These are phyloP conservation scores for Hypsizygus marmoreus DNA, from an alignment of 768 basidiomycete species.

Conservation along the genomic window DNA sequence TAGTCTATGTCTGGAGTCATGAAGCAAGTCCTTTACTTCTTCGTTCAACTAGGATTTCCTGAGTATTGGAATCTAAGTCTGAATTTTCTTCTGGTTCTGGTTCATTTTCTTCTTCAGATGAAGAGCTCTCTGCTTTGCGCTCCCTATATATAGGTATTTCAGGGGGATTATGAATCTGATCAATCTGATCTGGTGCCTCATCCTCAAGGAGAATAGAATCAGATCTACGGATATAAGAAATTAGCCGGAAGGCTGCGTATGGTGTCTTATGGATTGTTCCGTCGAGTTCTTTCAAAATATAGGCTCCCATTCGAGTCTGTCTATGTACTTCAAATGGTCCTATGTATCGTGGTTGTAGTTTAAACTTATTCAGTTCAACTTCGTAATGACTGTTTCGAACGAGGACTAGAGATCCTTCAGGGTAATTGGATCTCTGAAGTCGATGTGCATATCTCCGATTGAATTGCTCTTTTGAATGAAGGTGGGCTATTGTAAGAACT, in stretches of 20 bases:
- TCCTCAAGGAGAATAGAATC: slow-evolving; percentile 4
- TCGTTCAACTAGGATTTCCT: no score
- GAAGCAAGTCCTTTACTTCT: no score
- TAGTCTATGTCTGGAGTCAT: no score
- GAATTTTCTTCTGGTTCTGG: no score
- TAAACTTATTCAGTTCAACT: slow-evolving; percentile 18
- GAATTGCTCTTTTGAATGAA: slow-evolving; percentile 11
- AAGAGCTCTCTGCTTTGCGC: no score
- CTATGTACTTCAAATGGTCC: slow-evolving; percentile 28
- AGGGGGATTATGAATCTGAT: no score
- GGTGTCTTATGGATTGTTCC: slow-evolving; percentile 4
- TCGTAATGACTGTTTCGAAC: slow-evolving; percentile 25
- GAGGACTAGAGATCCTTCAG: slow-evolving; percentile 21
- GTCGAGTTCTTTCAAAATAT: slow-evolving; percentile 17
- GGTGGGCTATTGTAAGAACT: slow-evolving; percentile 6
- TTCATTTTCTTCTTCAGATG: no score
- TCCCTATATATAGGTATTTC: no score
- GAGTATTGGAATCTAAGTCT: no score
- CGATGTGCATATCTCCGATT: slow-evolving; percentile 1
- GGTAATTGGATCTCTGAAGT: slow-evolving; percentile 14
- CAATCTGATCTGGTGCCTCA: no score
- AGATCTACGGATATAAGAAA: no score
- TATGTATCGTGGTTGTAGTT: slow-evolving; percentile 26
- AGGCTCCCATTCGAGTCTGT: slow-evolving; percentile 11
- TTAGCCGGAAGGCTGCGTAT: slow-evolving; percentile 9